Conservation (phyloP, 148 eudicot species). For the Hydrangea macrophylla region DNA sequence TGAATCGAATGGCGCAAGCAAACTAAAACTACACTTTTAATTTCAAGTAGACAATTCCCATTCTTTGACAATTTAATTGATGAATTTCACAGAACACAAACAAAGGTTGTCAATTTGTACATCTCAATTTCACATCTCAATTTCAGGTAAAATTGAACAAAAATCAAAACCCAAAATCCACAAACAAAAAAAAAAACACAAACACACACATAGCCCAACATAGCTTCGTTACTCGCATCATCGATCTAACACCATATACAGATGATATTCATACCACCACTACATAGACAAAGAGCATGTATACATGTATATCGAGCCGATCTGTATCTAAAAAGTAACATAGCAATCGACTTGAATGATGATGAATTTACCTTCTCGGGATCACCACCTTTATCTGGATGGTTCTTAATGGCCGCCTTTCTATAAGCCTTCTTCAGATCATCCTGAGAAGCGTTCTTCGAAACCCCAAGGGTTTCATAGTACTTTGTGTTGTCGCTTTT, state of each 20-base stretch:
- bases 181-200: background rate
- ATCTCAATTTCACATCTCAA: background rate
- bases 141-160: background rate
- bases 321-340: background rate
- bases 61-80: no score
- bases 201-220: background rate
- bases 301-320: background rate
- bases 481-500: constrained; percentile 48
- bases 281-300: no score
- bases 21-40: no score
- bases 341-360: background rate
- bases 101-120: background rate
- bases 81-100: no score
- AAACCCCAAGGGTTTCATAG: constrained; percentile 42
- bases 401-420: constrained; percentile 52
- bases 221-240: background rate
- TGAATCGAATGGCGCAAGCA: no score
- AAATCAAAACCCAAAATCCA: background rate
- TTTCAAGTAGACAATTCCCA: no score
- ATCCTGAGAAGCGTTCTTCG: constrained; percentile 42
- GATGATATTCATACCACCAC: background rate
- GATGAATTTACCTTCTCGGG: constrained; percentile 39
- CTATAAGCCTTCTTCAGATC: constrained; percentile 53
- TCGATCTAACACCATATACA: background rate
- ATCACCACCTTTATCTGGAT: constrained; percentile 57